Percentiles rank a stretch among this genome's conserved stretches.
phyloP scores from a whole-genome alignment of 257 asterid species.

The Nicotiana sylvestris region DNA sequence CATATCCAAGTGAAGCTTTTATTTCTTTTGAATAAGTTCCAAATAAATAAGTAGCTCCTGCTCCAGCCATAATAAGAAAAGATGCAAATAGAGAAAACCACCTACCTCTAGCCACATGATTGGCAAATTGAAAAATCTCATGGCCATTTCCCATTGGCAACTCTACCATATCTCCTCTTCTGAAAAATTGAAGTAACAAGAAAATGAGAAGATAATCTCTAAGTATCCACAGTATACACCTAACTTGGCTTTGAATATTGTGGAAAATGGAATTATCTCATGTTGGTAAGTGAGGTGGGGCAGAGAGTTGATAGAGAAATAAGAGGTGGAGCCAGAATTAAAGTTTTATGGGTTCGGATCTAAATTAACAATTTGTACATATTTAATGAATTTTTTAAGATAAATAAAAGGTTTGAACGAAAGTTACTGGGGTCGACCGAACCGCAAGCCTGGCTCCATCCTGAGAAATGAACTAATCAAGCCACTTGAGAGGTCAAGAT shows the following conservation, averaged over 20 bases:
- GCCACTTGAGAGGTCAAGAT: not conserved
- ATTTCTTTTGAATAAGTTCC: constrained; percentile 80
- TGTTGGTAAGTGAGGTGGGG: not conserved
- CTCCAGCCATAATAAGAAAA: constrained; percentile 79
- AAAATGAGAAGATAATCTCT: not conserved
- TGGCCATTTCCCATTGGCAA: not conserved
- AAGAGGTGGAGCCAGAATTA: no score
- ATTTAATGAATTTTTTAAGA: no score
- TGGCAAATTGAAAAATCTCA: constrained; percentile 25
- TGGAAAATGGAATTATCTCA: not conserved
- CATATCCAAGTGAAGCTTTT: constrained; percentile 59
- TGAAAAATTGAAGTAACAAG: not conserved
- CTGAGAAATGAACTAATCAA: not conserved
- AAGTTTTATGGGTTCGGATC: no score
- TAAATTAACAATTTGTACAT: no score
- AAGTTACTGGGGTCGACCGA: no score
- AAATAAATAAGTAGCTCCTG: constrained; percentile 86
- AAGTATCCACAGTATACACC: not conserved
- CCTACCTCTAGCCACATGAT: constrained; percentile 53
- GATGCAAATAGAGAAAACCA: constrained; percentile 92
- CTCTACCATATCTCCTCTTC: not conserved
- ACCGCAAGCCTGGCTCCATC: no score
- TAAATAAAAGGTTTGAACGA: no score
- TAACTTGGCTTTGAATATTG: not conserved
- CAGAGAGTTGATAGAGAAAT: not conserved